Percentiles rank a stretch among this genome's conserved stretches.
Conservation (phyloP, 2,329 filamentous ascomycete species). For the Harringtonia aguacate region DNA sequence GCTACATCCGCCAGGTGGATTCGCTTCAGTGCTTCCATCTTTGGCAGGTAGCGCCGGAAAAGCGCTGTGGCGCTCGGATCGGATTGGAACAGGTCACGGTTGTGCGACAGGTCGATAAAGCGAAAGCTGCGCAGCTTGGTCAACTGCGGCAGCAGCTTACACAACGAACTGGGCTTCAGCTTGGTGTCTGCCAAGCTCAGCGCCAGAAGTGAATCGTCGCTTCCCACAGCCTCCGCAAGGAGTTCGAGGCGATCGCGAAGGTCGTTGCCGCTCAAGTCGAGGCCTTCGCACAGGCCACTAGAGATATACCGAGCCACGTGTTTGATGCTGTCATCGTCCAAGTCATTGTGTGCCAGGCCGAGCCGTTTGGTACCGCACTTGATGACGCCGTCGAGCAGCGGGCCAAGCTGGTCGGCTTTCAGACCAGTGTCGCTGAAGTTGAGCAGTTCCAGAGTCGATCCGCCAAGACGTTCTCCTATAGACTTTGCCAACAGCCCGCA, state of each 20-base stretch:
- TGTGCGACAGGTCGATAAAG: conserved; percentile 89
- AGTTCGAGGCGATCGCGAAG: conserved; percentile 42
- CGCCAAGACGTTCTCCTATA: conserved; percentile 65
- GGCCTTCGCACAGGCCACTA: conserved; percentile 68
- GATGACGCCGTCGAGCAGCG: conserved; percentile 72
- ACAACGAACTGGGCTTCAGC: conserved; percentile 61
- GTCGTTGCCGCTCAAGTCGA: conserved; percentile 84
- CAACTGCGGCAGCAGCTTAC: conserved; percentile 64
- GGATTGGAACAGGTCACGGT: conserved; percentile 65
- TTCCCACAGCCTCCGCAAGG: conserved; percentile 40
- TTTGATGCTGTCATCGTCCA: conserved; percentile 62
- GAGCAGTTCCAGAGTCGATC: conserved; percentile 67
- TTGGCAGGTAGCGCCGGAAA: conserved; percentile 69
- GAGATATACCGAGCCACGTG: conserved; percentile 69
- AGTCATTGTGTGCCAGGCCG: conserved; percentile 71
- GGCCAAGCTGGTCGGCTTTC: conserved; percentile 57
- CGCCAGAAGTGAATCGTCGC: conserved; percentile 57
- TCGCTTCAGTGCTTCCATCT: conserved; percentile 66
- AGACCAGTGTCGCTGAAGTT: conserved; percentile 73
- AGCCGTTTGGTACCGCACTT: conserved; percentile 68
- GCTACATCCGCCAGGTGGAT: conserved; percentile 80
- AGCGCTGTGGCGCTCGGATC: conserved; percentile 64
- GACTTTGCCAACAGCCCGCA: conserved; percentile 62
- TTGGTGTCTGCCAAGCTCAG: conserved; percentile 82
- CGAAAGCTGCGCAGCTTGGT: conserved; percentile 61